Evolutionary conservation across 441 rosid genomes (phyloP).

Genomic region (Pelargonium cotyledonis): DNA sequence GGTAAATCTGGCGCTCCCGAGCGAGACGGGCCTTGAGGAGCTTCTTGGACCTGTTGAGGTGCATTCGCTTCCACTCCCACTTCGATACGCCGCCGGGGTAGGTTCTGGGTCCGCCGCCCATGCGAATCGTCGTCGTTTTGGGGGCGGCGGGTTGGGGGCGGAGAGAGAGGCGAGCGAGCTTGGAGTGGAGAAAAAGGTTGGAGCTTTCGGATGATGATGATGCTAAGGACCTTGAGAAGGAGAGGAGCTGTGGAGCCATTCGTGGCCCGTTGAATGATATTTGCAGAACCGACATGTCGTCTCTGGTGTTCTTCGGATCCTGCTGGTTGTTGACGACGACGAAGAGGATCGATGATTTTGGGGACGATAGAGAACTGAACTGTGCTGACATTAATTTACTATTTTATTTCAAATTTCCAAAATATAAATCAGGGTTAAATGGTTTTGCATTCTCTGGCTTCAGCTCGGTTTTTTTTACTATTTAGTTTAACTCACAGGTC

Average conservation of each 20-base stretch:
- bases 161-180: conserved; percentile 22
- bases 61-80: conserved; percentile 77
- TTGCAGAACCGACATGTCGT: background rate
- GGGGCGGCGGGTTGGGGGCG: conserved; percentile 20
- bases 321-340: too few relatives aligned
- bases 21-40: conserved; percentile 52
- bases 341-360: too few relatives aligned
- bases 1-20: conserved; percentile 62
- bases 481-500: too few relatives aligned
- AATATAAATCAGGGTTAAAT: too few relatives aligned
- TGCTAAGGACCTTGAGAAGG: conserved; percentile 35
- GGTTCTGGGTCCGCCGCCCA: conserved; percentile 73
- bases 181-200: conserved; percentile 19
- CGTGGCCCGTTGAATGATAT: too few relatives aligned
- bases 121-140: conserved; percentile 46
- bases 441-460: too few relatives aligned
- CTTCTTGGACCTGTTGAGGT: conserved; percentile 58
- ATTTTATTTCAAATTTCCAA: too few relatives aligned
- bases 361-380: too few relatives aligned
- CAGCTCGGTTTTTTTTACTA: too few relatives aligned
- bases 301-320: too few relatives aligned
- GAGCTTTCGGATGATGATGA: too few relatives aligned
- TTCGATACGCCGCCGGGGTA: conserved; percentile 63
- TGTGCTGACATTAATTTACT: too few relatives aligned
- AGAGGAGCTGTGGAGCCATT: conserved; percentile 14